These are phyloP conservation scores for Royoungia palumana DNA, from an alignment of 768 basidiomycete genomes.

Conservation along the genomic window DNA sequence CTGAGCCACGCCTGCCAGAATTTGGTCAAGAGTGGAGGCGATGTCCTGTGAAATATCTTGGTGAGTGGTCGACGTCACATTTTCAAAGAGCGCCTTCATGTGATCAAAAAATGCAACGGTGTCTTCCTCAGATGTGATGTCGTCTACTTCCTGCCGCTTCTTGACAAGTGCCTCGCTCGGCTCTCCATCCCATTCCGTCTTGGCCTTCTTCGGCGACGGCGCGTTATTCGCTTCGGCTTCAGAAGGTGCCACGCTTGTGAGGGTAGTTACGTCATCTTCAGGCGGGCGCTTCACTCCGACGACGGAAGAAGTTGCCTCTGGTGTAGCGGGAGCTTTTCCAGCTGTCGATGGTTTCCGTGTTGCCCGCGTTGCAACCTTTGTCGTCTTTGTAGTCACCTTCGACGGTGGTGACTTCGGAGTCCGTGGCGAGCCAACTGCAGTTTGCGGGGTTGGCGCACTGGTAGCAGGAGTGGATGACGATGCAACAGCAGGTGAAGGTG, in stretches of 20 bases:
- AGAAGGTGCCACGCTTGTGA: constrained; percentile 32
- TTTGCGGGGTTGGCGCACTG: constrained; percentile 38
- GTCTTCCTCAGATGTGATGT: constrained; percentile 66
- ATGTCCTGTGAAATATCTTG: constrained; percentile 45
- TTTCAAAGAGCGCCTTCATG: constrained; percentile 57
- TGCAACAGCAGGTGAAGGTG: constrained; percentile 44
- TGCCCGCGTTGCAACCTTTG: constrained; percentile 34
- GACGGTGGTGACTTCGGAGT: constrained; percentile 69
- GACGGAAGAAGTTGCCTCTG: constrained; percentile 33
- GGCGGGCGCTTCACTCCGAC: constrained; percentile 33
- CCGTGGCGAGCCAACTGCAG: constrained; percentile 54
- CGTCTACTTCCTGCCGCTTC: constrained; percentile 38
- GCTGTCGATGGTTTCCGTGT: constrained; percentile 31
- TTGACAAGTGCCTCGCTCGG: constrained; percentile 48
- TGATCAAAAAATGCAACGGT: constrained; percentile 58
- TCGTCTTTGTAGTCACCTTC: constrained; percentile 49
- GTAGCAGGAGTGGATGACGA: constrained; percentile 52
- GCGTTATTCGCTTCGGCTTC: constrained; percentile 38
- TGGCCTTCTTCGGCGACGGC: constrained; percentile 68
- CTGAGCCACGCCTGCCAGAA: constrained; percentile 55
- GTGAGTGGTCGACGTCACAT: constrained; percentile 40
- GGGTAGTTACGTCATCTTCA: constrained; percentile 32
- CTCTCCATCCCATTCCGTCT: constrained; percentile 68
- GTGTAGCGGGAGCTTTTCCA: constrained; percentile 32
- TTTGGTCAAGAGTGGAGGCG: constrained; percentile 57